Evolutionary conservation across 2,329 filamentous ascomycete genomes (phyloP).

Genomic region (Cercospora berteroae): DNA sequence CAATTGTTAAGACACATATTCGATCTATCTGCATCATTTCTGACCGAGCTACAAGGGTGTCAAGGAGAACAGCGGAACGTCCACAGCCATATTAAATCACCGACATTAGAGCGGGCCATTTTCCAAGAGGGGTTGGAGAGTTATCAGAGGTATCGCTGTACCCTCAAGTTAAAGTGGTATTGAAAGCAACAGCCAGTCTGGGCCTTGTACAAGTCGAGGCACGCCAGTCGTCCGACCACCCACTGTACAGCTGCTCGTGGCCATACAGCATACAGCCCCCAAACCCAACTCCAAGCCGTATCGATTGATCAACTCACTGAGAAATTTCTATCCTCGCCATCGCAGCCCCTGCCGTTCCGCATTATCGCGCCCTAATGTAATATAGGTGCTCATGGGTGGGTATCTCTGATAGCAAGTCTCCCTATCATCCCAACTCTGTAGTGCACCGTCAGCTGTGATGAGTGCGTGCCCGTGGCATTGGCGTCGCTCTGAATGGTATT

Average conservation of each 20-base stretch:
- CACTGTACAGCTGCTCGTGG: too few relatives aligned
- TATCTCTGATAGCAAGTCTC: not conserved
- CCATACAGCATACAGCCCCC: too few relatives aligned
- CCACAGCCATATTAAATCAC: not conserved
- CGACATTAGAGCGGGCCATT: not conserved
- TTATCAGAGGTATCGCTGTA: not conserved
- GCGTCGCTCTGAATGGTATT: not conserved
- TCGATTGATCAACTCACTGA: too few relatives aligned
- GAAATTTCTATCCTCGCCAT: too few relatives aligned
- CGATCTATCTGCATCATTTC: not conserved
- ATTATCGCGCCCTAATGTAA: too few relatives aligned
- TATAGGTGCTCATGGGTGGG: too few relatives aligned
- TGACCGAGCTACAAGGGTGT: not conserved
- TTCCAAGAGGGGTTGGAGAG: too few relatives aligned
- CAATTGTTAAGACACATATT: not conserved
- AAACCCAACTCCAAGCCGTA: too few relatives aligned
- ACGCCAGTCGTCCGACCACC: too few relatives aligned
- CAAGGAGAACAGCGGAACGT: not conserved
- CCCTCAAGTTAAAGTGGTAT: not conserved
- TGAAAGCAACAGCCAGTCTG: not conserved
- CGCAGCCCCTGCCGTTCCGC: too few relatives aligned
- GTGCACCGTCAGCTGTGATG: not conserved
- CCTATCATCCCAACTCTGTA: not conserved
- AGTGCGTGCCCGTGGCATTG: not conserved
- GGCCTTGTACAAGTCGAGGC: not conserved